Percentiles rank a stretch among this genome's conserved stretches.
Conservation (phyloP, 331 rosid genomes). For the Malus hybrid region DNA sequence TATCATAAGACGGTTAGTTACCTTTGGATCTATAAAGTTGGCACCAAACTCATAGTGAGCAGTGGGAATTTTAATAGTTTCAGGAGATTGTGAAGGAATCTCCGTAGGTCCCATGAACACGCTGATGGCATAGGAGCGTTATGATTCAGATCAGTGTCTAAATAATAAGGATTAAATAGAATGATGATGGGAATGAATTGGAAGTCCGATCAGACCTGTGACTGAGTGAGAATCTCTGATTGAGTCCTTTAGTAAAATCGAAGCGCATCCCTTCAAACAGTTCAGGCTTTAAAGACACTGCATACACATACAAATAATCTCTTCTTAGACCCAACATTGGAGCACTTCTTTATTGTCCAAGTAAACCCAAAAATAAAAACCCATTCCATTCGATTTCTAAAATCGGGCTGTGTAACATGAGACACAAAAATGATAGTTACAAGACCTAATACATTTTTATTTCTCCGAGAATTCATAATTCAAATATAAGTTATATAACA, state of each 20-base stretch:
- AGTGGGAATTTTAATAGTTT: conserved; percentile 77
- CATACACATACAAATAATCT: not conserved
- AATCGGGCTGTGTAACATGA: not conserved
- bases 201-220: conserved; percentile 55
- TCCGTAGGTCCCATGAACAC: conserved; percentile 88
- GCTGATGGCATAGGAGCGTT: conserved; percentile 18
- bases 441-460: not conserved
- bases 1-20: not conserved
- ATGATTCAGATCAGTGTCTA: not conserved
- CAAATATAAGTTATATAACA: not conserved
- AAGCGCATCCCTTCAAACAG: conserved; percentile 94
- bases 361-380: not conserved
- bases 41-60: conserved; percentile 95
- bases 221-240: conserved; percentile 83
- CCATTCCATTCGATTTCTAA: not conserved
- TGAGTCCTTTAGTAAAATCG: conserved; percentile 89
- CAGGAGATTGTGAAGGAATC: conserved; percentile 87
- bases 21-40: conserved; percentile 89
- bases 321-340: not conserved
- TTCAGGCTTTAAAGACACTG: conserved; percentile 98
- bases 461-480: not conserved
- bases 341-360: not conserved
- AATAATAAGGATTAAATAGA: not conserved
- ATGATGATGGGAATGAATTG: not conserved
- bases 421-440: not conserved